phyloP scores from a whole-genome alignment of 352 stramenopile species.

The Globisporangium rhizosaccharum region DNA sequence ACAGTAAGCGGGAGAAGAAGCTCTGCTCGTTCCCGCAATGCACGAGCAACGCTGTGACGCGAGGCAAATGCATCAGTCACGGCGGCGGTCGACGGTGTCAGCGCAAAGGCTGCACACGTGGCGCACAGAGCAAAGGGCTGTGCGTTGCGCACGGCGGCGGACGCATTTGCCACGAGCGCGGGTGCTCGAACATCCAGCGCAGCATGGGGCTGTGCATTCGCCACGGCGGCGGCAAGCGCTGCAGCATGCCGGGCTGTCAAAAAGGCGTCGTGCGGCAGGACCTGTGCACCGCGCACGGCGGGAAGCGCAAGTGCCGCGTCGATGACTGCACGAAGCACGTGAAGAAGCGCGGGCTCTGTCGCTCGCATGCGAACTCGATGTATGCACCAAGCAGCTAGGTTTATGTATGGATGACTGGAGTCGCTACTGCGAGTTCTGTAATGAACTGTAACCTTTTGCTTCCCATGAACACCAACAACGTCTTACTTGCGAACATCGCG shows the following conservation, averaged over 20 bases:
- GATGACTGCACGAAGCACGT: conserved; percentile 82
- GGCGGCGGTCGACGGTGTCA: conserved; percentile 76
- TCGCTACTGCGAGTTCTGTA: no score
- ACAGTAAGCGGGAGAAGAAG: conserved; percentile 60
- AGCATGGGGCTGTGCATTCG: conserved; percentile 83
- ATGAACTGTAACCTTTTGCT: no score
- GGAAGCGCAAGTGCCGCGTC: conserved; percentile 78
- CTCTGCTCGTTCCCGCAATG: conserved; percentile 71
- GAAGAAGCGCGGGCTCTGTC: conserved; percentile 80
- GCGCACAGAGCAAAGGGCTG: conserved; percentile 75
- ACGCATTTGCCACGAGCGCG: conserved; percentile 70
- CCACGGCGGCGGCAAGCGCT: conserved; percentile 81
- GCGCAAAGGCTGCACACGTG: conserved; percentile 74
- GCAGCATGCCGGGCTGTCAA: conserved; percentile 69
- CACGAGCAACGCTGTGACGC: conserved; percentile 70
- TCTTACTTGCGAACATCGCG: no score
- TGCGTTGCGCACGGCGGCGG: conserved; percentile 82
- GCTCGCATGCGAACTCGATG: conserved; percentile 71
- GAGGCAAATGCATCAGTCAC: conserved; percentile 78
- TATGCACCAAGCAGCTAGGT: conserved; percentile 17
- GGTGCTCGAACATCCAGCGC: conserved; percentile 83
- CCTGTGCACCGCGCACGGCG: conserved; percentile 81
- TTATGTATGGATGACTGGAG: not conserved
- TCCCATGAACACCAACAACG: no score
- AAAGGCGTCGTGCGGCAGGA: conserved; percentile 85